Percentiles rank a stretch among this genome's conserved stretches.
These are phyloP conservation scores for Bjerkandera adusta DNA, from an alignment of 1,284 basidiomycete species.

Conservation along the genomic window DNA sequence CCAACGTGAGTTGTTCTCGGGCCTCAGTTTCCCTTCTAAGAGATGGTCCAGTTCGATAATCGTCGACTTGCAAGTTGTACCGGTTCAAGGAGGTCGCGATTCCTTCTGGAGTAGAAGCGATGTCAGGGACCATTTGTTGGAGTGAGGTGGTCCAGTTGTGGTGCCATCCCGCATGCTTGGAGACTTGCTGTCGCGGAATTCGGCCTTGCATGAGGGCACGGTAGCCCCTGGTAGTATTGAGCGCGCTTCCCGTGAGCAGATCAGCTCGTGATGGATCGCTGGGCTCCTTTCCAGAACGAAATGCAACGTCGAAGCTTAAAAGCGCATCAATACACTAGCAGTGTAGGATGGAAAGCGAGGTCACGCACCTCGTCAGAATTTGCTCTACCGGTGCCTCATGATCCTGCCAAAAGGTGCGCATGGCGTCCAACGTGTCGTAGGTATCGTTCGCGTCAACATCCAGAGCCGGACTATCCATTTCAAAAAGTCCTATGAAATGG, in stretches of 20 bases:
- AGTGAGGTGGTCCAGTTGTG: constrained; percentile 45
- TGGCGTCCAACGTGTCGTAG: constrained; percentile 47
- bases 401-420: constrained; percentile 56
- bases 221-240: constrained; percentile 51
- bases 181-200: constrained; percentile 40
- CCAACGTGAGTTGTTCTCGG: constrained; percentile 58
- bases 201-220: constrained; percentile 47
- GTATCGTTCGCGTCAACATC: constrained; percentile 38
- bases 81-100: constrained; percentile 37
- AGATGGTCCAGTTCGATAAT: constrained; percentile 37
- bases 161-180: constrained; percentile 50
- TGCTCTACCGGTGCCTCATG: constrained; percentile 45
- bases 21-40: constrained; percentile 49
- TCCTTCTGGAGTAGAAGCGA: constrained; percentile 32
- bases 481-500: constrained; percentile 26
- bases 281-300: constrained; percentile 50
- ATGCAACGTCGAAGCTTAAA: constrained; percentile 59
- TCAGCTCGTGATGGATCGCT: constrained; percentile 42
- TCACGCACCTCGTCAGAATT: constrained; percentile 54
- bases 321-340: background rate
- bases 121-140: constrained; percentile 37
- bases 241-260: constrained; percentile 49
- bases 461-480: constrained; percentile 28
- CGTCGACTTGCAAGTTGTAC: constrained; percentile 41
- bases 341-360: constrained; percentile 6